A percentile compares a stretch with the other conserved stretches of the same genome.
Evolutionary conservation across 306 rosid species (phyloP).

Genomic region (Rubus parviflorus): DNA sequence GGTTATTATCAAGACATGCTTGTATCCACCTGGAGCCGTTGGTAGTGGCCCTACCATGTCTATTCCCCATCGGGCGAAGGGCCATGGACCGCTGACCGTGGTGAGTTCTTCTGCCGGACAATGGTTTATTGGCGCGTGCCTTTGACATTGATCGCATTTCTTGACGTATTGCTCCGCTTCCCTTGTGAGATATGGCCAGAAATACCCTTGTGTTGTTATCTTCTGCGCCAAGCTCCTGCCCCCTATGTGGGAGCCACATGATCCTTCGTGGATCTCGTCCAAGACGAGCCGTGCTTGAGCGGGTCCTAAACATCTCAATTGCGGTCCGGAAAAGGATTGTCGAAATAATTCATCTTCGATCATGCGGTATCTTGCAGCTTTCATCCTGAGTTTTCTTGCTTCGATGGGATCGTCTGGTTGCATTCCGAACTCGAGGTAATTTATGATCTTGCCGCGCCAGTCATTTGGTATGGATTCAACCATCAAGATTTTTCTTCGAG

Average conservation of each 20-base stretch:
- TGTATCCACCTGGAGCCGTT: too few relatives aligned
- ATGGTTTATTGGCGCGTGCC: not conserved
- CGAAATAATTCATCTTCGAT: too few relatives aligned
- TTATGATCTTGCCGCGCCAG: too few relatives aligned
- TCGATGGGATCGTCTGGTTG: too few relatives aligned
- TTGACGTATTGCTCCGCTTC: not conserved
- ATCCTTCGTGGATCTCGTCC: not conserved
- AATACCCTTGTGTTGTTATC: not conserved
- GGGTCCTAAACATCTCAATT: not conserved
- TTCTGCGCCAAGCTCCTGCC: not conserved
- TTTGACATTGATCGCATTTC: not conserved
- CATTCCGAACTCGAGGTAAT: too few relatives aligned
- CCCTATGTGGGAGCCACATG: not conserved
- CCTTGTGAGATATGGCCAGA: not conserved
- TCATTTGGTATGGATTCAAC: too few relatives aligned
- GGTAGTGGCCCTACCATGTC: too few relatives aligned
- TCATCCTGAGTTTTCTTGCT: too few relatives aligned
- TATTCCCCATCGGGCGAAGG: not conserved
- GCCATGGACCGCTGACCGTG: not conserved
- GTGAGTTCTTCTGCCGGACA: too few relatives aligned
- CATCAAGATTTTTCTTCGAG: too few relatives aligned
- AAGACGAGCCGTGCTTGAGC: not conserved
- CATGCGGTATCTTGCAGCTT: too few relatives aligned
- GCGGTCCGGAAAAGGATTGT: not conserved
- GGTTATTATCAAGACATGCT: not conserved